Percentiles rank a stretch among this genome's conserved stretches.
Evolutionary conservation across 371 early-diverging fungal species (phyloP).

Genomic region (Zopfochytrium polystomum): DNA sequence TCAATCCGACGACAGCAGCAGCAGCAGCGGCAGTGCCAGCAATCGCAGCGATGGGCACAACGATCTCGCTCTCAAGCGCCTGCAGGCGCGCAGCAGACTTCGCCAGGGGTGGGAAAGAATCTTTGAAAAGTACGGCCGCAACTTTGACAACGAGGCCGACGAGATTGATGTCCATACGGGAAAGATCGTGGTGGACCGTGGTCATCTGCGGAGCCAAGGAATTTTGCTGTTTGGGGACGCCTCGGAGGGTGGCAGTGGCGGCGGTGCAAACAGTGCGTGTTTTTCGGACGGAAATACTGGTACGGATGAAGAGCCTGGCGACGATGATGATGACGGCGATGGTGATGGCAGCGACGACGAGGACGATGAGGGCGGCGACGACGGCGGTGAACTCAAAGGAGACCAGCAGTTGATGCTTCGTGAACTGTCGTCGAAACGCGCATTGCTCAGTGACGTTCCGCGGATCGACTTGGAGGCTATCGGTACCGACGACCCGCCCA

Average conservation of each 20-base stretch:
- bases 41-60: no score
- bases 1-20: no score
- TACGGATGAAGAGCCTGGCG: not conserved
- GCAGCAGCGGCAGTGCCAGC: no score
- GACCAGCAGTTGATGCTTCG: no score
- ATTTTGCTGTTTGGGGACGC: slow-evolving; percentile 13
- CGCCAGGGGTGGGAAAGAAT: slow-evolving; percentile 23
- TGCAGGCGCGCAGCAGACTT: slow-evolving; percentile 16
- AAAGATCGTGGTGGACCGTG: slow-evolving; percentile 26
- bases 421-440: no score
- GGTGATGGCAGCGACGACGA: no score
- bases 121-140: slow-evolving; percentile 27
- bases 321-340: slow-evolving; percentile 5
- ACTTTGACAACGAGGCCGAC: slow-evolving; percentile 26
- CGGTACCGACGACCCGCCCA: no score
- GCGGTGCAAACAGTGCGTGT: no score
- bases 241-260: not conserved
- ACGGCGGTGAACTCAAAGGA: not conserved
- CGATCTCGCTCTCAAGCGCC: no score
- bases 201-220: slow-evolving; percentile 9
- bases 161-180: slow-evolving; percentile 28
- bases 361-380: slow-evolving; percentile 4
- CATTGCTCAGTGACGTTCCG: no score
- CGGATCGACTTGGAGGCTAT: no score
- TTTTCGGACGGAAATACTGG: no score